These are phyloP conservation scores for Neolentinus lepideus DNA, from an alignment of 1,284 basidiomycete species.

Conservation along the genomic window DNA sequence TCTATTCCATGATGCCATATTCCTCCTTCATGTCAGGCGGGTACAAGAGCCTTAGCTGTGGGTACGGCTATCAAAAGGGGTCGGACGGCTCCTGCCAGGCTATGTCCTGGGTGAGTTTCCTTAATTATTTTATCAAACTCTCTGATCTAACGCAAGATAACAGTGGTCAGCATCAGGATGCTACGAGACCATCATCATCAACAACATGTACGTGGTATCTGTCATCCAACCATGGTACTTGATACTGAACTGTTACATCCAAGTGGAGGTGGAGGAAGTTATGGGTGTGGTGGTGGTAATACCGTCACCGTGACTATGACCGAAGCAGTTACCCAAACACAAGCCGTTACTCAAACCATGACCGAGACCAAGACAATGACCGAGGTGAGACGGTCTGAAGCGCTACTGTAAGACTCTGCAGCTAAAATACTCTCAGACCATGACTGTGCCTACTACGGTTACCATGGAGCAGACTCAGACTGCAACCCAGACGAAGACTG, in stretches of 20 bases:
- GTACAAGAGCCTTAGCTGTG: constrained; percentile 56
- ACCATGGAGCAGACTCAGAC: constrained; percentile 13
- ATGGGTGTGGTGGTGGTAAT: constrained; percentile 12
- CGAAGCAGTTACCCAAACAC: constrained; percentile 12
- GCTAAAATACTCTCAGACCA: constrained; percentile 15
- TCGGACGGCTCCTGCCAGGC: constrained; percentile 45
- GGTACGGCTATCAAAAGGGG: constrained; percentile 55
- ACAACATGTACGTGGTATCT: constrained; percentile 29
- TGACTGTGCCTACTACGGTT: constrained; percentile 26
- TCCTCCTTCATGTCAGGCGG: constrained; percentile 50
- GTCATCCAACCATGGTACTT: neutral
- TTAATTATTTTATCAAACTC: too few relatives aligned
- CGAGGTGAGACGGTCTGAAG: constrained; percentile 6
- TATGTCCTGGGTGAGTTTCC: constrained; percentile 52
- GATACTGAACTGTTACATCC: neutral
- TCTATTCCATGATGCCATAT: constrained; percentile 48
- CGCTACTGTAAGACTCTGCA: constrained; percentile 3
- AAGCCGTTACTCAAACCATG: constrained; percentile 6
- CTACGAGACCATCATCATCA: constrained; percentile 61
- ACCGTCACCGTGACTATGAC: constrained; percentile 29
- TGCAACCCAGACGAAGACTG: constrained; percentile 13
- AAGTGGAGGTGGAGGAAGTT: constrained; percentile 12
- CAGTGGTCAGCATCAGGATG: constrained; percentile 42
- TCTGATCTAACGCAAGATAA: constrained; percentile 4
- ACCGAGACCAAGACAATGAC: constrained; percentile 20